Base-by-base conservation (phyloP, 306 rosid genomes). In the Sicyos edulis region DNA sequence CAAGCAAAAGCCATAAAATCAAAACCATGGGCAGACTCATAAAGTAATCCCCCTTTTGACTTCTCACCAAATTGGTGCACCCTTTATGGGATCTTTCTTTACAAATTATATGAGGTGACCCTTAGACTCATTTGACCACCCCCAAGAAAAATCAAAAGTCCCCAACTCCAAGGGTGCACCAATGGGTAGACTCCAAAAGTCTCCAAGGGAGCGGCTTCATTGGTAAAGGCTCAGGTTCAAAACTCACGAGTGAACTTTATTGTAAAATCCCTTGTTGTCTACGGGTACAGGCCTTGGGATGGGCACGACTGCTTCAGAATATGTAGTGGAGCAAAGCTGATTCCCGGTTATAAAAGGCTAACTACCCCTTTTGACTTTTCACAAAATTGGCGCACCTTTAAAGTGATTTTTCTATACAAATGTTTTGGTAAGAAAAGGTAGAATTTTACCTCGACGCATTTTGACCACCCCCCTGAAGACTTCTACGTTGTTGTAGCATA, bases 391-490 rank as follows among this genome's bases (percentile, higher is more conserved):
- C 21, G 40, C 22, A 52, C 60, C 50, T 10, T 26, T 32, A 24
- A 42, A 20, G 19, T n/a, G 54, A 20, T 12, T 66, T 45, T 3
- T 42, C 47, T 65, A 10, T 11, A 42, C 71, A 42, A 7, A 10
- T 34, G n/a, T 9, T 16, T 62, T 61, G 45, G 14, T 29, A 60
- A 32, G 17, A 75, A 49, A 78, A 50, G 26, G 69, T 51, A 67
- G 54, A 75, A 78, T 68, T 85, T 83, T 81, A 93, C 99, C 99
- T 21, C 99, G 91, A 86, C 99, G 86, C 97, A 93, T 81, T 87
- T 93, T 93, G 68, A 93, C 97, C 24, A 93, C 97, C 72, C 97
- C 96, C 87, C 96, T 83, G 89, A 93, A 93, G 83, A 93, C 86
- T 77, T 83, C 85, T 22, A 86, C 77, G 79, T 93, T 93, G 83